Conservation (phyloP, 192 early-diverging fungal genomes). For the Pilobolus umbonatus region DNA sequence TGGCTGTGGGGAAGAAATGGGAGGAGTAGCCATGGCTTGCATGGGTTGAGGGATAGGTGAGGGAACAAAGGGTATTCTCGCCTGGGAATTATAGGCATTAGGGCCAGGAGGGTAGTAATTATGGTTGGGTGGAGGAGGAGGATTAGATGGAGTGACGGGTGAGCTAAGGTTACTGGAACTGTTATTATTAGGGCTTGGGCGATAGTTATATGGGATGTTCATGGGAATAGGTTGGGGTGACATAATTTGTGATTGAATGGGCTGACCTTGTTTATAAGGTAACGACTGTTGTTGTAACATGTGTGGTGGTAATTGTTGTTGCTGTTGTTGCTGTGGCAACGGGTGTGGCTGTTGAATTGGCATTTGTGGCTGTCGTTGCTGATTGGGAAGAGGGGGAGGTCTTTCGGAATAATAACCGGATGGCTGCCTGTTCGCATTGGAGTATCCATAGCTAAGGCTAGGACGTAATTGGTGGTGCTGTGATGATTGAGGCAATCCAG, state of each 20-base stretch:
- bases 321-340: background rate
- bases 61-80: background rate
- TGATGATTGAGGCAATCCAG: too few relatives aligned
- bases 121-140: background rate
- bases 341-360: background rate
- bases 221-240: background rate
- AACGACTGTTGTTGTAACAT: background rate
- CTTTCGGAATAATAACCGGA: slow-evolving; percentile 6
- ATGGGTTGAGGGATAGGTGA: background rate
- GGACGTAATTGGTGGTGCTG: too few relatives aligned
- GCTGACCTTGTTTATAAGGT: slow-evolving; percentile 1
- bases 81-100: background rate
- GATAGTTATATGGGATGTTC: too few relatives aligned
- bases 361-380: background rate
- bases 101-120: slow-evolving; percentile 2
- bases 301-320: too few relatives aligned
- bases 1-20: background rate
- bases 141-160: slow-evolving; percentile 1
- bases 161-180: background rate
- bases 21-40: background rate
- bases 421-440: background rate
- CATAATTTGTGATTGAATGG: background rate
- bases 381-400: background rate
- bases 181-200: too few relatives aligned
- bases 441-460: too few relatives aligned